These are phyloP conservation scores for Lichtheimia ornata DNA, from an alignment of 371 early-diverging fungal species.

Conservation along the genomic window DNA sequence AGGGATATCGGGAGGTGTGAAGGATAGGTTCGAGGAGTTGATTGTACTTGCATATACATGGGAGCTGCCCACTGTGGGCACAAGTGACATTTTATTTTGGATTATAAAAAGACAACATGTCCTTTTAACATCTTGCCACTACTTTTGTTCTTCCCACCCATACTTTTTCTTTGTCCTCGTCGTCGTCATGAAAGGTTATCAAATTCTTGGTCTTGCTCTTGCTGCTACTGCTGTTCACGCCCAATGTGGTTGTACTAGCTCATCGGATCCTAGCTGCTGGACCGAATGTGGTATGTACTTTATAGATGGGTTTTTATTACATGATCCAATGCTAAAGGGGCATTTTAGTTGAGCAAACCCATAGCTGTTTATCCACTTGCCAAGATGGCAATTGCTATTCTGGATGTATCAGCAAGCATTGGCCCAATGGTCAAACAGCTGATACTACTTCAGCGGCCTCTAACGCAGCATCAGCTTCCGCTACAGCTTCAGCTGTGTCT, in stretches of 20 bases:
- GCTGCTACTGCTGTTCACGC: constrained; percentile 16
- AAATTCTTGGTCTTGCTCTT: constrained; percentile 11
- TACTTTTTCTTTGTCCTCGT: background rate
- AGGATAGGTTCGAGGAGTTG: constrained; percentile 60
- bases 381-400: constrained; percentile 27
- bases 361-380: constrained; percentile 30
- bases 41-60: constrained; percentile 53
- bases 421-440: constrained; percentile 27
- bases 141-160: constrained; percentile 32
- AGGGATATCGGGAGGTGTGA: constrained; percentile 54
- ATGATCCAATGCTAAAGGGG: background rate
- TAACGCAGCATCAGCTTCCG: constrained; percentile 10
- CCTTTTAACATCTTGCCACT: constrained; percentile 12
- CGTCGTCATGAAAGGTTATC: constrained; percentile 16
- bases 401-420: constrained; percentile 31
- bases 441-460: constrained; percentile 9
- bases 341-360: constrained; percentile 24
- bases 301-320: background rate
- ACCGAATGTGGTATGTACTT: constrained; percentile 30
- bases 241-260: constrained; percentile 29
- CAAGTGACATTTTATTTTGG: too few species aligned
- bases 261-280: constrained; percentile 24
- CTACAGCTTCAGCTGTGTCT: background rate
- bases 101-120: too few species aligned
- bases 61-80: background rate